Conservation (phyloP, 2,329 filamentous ascomycete genomes). For the Neonectria coccinea region DNA sequence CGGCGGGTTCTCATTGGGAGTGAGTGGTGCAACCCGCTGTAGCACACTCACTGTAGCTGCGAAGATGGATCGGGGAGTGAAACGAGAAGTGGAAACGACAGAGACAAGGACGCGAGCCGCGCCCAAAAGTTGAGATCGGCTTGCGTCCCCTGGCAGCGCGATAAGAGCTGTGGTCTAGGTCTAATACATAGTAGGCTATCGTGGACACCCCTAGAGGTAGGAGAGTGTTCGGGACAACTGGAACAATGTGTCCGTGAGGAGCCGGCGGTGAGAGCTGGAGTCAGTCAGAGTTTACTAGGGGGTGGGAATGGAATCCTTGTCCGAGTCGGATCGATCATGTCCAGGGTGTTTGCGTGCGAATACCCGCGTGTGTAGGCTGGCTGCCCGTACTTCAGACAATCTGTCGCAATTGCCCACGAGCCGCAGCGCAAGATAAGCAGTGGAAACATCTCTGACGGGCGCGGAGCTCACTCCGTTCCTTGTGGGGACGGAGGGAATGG, state of each 20-base stretch:
- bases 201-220: not conserved
- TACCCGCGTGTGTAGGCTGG: not conserved
- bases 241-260: constrained; percentile 1
- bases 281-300: constrained; percentile 13
- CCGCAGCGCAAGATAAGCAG: not conserved
- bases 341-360: not conserved
- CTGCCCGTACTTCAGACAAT: no score
- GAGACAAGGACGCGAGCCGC: constrained; percentile 1
- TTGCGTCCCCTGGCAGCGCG: constrained; percentile 11
- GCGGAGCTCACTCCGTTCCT: constrained; percentile 2
- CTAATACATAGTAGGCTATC: no score
- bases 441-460: not conserved
- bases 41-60: not conserved
- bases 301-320: constrained; percentile 9
- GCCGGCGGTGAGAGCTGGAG: constrained; percentile 28
- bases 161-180: constrained; percentile 6
- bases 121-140: constrained; percentile 9
- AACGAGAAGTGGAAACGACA: not conserved
- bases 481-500: constrained; percentile 7
- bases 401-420: not conserved
- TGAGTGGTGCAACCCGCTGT: not conserved
- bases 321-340: constrained; percentile 5
- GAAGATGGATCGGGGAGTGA: not conserved
- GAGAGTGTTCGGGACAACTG: not conserved
- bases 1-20: no score